A percentile compares a stretch with the other conserved stretches of the same genome.
Conservation (phyloP, 129 eudicot genomes). For the Solidago caesia region DNA sequence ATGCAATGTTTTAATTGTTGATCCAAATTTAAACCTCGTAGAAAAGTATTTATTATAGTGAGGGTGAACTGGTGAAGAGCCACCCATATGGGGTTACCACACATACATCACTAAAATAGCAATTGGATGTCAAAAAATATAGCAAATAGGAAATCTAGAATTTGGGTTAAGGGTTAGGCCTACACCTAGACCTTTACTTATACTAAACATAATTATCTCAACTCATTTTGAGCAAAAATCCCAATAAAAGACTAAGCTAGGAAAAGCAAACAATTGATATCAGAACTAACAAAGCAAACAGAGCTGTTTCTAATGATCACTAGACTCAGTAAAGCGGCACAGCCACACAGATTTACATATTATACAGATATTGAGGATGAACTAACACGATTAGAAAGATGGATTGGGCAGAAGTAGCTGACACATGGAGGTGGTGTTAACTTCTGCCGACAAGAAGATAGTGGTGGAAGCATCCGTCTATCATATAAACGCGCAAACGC, state of each 20-base stretch:
- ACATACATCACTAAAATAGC: too few relatives aligned
- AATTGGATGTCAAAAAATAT: too few relatives aligned
- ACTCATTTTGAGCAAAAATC: neutral
- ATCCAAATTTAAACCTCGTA: constrained; percentile 1
- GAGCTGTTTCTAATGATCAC: neutral
- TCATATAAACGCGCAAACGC: constrained; percentile 94
- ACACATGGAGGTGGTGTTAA: constrained; percentile 84
- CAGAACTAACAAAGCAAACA: neutral
- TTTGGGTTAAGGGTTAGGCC: neutral
- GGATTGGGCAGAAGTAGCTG: constrained; percentile 86
- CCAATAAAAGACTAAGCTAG: neutral
- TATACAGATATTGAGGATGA: constrained; percentile 10
- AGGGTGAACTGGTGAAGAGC: neutral
- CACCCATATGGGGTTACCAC: too few relatives aligned
- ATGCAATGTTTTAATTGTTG: neutral
- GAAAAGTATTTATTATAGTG: too few relatives aligned
- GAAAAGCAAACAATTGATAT: neutral
- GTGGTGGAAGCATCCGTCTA: constrained; percentile 96
- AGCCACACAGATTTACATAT: neutral
- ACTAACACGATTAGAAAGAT: constrained; percentile 87
- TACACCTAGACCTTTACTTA: neutral
- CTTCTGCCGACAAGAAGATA: constrained; percentile 72
- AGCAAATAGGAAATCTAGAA: neutral
- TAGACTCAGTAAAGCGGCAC: constrained; percentile 1
- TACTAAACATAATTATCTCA: neutral